Evolutionary conservation across 1,284 basidiomycete genomes (phyloP).

Genomic region (Anthracocystis panici-leucophaei): DNA sequence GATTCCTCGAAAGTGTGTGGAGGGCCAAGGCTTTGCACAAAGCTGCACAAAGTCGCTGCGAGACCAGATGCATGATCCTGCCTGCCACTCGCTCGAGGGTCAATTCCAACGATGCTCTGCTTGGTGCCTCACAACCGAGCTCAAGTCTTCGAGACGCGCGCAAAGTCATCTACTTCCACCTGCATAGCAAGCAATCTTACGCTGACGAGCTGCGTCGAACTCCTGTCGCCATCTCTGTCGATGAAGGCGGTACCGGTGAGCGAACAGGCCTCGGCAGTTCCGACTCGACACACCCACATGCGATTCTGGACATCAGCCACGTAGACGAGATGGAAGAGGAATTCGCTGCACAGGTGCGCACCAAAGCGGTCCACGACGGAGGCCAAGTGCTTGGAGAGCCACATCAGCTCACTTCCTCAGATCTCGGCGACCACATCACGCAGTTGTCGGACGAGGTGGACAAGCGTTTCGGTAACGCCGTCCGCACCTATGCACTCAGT

Average conservation of each 20-base stretch:
- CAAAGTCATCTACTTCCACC: slow-evolving; percentile 59
- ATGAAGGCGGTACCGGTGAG: neutral
- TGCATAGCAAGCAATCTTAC: slow-evolving; percentile 47
- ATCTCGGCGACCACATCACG: slow-evolving; percentile 38
- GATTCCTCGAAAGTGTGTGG: slow-evolving; percentile 68
- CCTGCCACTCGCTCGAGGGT: slow-evolving; percentile 24
- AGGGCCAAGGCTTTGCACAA: slow-evolving; percentile 65
- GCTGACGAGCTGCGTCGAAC: slow-evolving; percentile 37
- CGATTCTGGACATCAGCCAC: slow-evolving; percentile 43
- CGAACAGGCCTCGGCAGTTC: slow-evolving; percentile 20
- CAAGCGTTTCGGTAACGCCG: slow-evolving; percentile 25
- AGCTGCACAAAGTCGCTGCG: slow-evolving; percentile 44
- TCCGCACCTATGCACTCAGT: slow-evolving; percentile 20
- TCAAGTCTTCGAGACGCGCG: slow-evolving; percentile 31
- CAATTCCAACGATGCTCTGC: slow-evolving; percentile 14
- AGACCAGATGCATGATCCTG: slow-evolving; percentile 52
- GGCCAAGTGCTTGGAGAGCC: slow-evolving; percentile 29
- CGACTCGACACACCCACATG: slow-evolving; percentile 50
- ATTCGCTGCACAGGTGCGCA: slow-evolving; percentile 37
- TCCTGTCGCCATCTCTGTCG: slow-evolving; percentile 37
- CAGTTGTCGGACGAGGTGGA: slow-evolving; percentile 44
- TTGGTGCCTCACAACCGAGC: slow-evolving; percentile 1
- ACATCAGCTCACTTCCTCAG: slow-evolving; percentile 28
- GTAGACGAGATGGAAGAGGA: slow-evolving; percentile 55
- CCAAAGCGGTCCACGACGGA: slow-evolving; percentile 31